Evolutionary conservation across 2,329 filamentous ascomycete species (phyloP).

Genomic region (Colletotrichum tofieldiae): DNA sequence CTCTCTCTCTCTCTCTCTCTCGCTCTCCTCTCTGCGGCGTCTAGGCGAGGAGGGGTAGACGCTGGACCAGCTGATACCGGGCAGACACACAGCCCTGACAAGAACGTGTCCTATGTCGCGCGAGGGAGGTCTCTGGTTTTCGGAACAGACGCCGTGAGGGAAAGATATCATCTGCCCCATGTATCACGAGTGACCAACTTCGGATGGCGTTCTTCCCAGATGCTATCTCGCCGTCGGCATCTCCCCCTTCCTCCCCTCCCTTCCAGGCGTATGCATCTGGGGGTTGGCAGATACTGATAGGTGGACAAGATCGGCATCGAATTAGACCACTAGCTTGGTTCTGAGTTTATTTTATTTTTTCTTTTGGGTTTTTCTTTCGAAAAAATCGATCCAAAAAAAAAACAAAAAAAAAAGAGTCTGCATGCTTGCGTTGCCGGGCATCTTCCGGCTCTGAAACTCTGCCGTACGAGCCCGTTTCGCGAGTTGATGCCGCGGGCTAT

Average conservation of each 20-base stretch:
- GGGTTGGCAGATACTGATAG: too few species aligned
- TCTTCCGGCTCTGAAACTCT: neutral
- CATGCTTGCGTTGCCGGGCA: neutral
- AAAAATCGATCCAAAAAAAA: too few species aligned
- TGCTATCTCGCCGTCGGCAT: neutral
- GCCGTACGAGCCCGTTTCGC: neutral
- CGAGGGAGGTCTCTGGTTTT: neutral
- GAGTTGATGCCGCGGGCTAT: neutral
- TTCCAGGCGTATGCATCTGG: neutral
- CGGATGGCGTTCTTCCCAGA: neutral
- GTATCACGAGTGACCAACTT: slow-evolving; percentile 6
- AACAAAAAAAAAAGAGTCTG: too few species aligned
- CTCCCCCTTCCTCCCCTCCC: neutral
- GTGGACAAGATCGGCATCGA: neutral
- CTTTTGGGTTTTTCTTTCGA: too few species aligned
- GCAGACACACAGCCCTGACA: neutral
- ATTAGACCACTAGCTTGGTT: too few species aligned
- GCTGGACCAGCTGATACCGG: slow-evolving; percentile 19
- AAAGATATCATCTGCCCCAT: slow-evolving; percentile 7
- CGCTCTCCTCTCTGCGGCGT: neutral
- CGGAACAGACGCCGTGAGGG: slow-evolving; percentile 6
- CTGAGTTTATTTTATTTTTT: too few species aligned
- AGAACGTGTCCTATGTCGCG: neutral
- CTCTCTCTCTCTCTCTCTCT: too few species aligned
- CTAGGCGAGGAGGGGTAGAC: neutral